Evolutionary conservation across 1,139 yeast genomes (phyloP), one percentile per base, ranked within the genome.

Genomic region (Magnusiomyces paraingens): DNA sequence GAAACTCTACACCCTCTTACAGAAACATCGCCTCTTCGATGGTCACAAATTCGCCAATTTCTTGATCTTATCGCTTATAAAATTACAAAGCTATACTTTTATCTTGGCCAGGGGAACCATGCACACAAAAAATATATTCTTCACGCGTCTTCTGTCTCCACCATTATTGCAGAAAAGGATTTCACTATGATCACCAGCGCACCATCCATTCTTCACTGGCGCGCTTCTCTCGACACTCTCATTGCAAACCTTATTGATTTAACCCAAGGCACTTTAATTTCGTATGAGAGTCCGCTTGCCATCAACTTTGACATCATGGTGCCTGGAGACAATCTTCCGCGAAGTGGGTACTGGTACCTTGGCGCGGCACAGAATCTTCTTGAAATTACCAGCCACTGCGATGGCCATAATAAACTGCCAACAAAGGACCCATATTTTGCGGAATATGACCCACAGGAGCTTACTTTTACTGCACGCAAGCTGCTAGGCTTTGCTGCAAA

Each of bases 111-210:
- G 59, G 77, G 86, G 0, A 73, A 82, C 43, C 62, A 73, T 42
- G 88, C 90, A 0, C 78, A 81, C 60, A 75, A 77, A 55, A 85
- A 83, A 64, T 89, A 86, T 63, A 75, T 76, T 46, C 72, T 80
- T 8, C 96, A 88, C 68, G 65, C 85, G 1, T 73, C 74, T 22
- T 78, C 78, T 55, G 71, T 76, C 1, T 56, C 70, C 2, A 64
- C 68, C n/a, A 61, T 74, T 18, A 47, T 14, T 57, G 66, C 43
- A 54, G 60, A 15, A 56, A 58, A 55, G 49, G 63, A 59, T 22
- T 55, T 70, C 6, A 29, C 35, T 14, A n/a, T 35, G 15, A 8
- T 8, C 32, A 26, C 4, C 32, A 26, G 32, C 32, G 32, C 32
- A 26, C 32, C 32, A 26, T 26, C 32, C 8, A 26, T 26, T 26